phyloP scores from a whole-genome alignment of 1,284 basidiomycete species.

The Cryptococcus sp. region DNA sequence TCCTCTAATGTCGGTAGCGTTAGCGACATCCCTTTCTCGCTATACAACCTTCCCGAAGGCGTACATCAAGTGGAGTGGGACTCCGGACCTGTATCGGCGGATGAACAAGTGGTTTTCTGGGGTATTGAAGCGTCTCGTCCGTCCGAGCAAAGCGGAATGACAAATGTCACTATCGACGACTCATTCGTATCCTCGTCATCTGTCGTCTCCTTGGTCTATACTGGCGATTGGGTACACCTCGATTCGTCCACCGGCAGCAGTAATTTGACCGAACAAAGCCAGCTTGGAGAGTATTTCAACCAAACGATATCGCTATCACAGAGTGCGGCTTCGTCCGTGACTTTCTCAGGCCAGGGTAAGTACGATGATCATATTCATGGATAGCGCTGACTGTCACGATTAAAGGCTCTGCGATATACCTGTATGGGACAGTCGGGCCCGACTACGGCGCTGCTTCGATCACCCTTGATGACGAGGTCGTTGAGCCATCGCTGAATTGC shows the following conservation, averaged over 20 bases:
- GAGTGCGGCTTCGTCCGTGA: conserved; percentile 17
- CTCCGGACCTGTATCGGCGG: conserved; percentile 15
- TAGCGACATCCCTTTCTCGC: conserved; percentile 23
- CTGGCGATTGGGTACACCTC: conserved; percentile 29
- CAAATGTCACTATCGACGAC: conserved; percentile 38
- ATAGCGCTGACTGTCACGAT: background rate
- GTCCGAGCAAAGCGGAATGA: conserved; percentile 9
- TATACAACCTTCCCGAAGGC: conserved; percentile 33
- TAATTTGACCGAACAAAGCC: conserved; percentile 13
- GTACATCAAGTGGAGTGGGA: conserved; percentile 29
- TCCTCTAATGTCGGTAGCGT: conserved; percentile 6
- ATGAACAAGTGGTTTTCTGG: conserved; percentile 37
- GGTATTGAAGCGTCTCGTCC: conserved; percentile 29
- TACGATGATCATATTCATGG: background rate
- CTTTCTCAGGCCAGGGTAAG: conserved; percentile 32
- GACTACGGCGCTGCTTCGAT: conserved; percentile 36
- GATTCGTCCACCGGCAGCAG: conserved; percentile 2
- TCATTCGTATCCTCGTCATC: conserved; percentile 10
- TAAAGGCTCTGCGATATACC: conserved; percentile 34
- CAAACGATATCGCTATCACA: conserved; percentile 25
- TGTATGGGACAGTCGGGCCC: conserved; percentile 38
- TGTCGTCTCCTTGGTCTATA: conserved; percentile 15
- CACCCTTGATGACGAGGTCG: conserved; percentile 25
- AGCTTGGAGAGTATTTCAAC: conserved; percentile 21
- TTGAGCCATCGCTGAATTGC: conserved; percentile 28